Evolutionary conservation across 2,329 filamentous ascomycete genomes (phyloP).

Genomic region (Zymoseptoria crescenta): DNA sequence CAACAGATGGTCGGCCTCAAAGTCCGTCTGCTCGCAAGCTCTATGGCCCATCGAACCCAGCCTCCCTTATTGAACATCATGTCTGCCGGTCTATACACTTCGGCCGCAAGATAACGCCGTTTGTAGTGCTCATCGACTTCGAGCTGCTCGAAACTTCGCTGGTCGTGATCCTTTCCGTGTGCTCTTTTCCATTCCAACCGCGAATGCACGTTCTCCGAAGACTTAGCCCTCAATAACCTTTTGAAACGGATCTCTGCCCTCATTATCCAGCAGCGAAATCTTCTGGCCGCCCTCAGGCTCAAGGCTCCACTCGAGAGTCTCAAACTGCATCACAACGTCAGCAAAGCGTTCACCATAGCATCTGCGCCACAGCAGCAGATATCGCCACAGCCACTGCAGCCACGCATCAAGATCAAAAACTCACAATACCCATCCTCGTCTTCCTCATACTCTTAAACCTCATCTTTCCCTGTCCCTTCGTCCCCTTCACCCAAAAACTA

Average conservation of each 20-base stretch:
- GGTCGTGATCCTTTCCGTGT: neutral
- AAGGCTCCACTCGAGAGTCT: conserved; percentile 86
- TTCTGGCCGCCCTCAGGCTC: conserved; percentile 57
- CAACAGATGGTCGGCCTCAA: neutral
- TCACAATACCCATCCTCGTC: conserved; percentile 52
- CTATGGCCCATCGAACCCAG: neutral
- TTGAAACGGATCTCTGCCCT: conserved; percentile 55
- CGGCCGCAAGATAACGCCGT: neutral
- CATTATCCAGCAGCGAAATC: conserved; percentile 67
- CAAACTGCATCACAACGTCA: conserved; percentile 48
- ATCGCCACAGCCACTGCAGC: neutral
- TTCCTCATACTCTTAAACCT: conserved; percentile 70
- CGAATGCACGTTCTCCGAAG: neutral
- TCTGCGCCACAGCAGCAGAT: neutral
- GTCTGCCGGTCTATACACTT: neutral
- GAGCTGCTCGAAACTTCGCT: neutral
- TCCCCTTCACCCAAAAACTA: conserved; percentile 76
- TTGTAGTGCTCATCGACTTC: neutral
- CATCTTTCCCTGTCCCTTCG: conserved; percentile 62
- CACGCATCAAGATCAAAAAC: conserved; percentile 23
- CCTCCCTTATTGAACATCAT: neutral
- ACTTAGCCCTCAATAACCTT: conserved; percentile 13
- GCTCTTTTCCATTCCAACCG: neutral
- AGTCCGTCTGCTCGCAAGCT: neutral
- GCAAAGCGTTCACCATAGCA: neutral